Percentiles rank a stretch among this genome's conserved stretches.
Conservation (phyloP, 2,329 filamentous ascomycete genomes). For the Fusarium sp. region DNA sequence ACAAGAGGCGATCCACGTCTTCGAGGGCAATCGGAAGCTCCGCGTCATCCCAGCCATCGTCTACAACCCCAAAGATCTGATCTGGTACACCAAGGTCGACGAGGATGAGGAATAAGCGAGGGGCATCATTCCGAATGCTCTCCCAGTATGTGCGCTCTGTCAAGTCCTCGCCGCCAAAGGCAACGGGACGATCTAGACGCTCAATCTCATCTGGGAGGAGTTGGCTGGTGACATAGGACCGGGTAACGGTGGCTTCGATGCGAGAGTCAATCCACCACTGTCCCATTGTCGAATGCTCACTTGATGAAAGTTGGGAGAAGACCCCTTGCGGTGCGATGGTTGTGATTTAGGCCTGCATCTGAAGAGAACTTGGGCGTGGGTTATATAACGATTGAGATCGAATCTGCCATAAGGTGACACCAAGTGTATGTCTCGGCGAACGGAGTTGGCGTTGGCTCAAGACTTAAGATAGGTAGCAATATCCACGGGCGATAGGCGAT, state of each 20-base stretch:
- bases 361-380: constrained; percentile 24
- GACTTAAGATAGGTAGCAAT: constrained; percentile 13
- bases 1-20: constrained; percentile 72
- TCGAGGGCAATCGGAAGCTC: constrained; percentile 78
- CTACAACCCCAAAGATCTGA: constrained; percentile 80
- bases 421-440: constrained; percentile 9
- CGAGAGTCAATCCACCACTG: constrained; percentile 80
- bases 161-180: constrained; percentile 73
- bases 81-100: constrained; percentile 77
- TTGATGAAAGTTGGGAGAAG: constrained; percentile 25
- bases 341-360: constrained; percentile 39
- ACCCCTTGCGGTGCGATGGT: constrained; percentile 32
- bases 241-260: constrained; percentile 78
- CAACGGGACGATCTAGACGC: constrained; percentile 72
- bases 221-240: constrained; percentile 74
- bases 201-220: constrained; percentile 73
- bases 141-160: constrained; percentile 84
- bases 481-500: background rate
- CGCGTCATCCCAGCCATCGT: constrained; percentile 82
- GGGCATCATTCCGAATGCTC: constrained; percentile 79
- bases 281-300: constrained; percentile 44
- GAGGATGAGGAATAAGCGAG: constrained; percentile 78
- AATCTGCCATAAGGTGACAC: constrained; percentile 21
- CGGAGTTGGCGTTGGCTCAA: background rate
- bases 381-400: constrained; percentile 13